Conservation (phyloP, 768 basidiomycete genomes). For the Chalciporus chontae region DNA sequence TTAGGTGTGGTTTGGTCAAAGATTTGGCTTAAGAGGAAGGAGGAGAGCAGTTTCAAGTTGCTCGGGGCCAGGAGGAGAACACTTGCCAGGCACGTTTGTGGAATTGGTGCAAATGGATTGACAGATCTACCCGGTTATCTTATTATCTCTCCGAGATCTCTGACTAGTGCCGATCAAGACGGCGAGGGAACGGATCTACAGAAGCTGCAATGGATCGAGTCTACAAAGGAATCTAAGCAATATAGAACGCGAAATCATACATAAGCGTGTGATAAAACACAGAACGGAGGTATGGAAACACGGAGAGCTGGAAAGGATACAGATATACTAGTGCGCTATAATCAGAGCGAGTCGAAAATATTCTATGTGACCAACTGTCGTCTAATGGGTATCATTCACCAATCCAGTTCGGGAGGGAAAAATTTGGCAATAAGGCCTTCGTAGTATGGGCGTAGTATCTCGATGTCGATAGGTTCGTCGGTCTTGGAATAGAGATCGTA, state of each 20-base stretch:
- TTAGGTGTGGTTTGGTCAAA: neutral
- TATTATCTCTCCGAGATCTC: conserved; percentile 21
- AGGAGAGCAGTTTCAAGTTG: neutral
- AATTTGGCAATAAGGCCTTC: conserved; percentile 77
- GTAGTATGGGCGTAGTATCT: conserved; percentile 78
- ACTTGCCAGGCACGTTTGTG: conserved; percentile 15
- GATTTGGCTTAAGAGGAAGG: neutral
- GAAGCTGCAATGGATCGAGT: neutral
- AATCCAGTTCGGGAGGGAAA: conserved; percentile 79
- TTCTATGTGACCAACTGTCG: conserved; percentile 7
- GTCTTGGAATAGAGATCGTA: conserved; percentile 93
- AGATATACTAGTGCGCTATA: conserved; percentile 5
- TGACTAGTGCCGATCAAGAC: neutral
- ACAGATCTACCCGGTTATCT: conserved; percentile 6
- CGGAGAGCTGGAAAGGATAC: neutral
- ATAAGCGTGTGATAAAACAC: conserved; percentile 13
- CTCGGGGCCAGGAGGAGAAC: neutral
- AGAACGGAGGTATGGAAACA: neutral
- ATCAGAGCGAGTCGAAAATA: neutral
- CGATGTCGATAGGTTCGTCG: conserved; percentile 61
- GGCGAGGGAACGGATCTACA: neutral
- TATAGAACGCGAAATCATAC: conserved; percentile 2
- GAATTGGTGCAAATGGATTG: neutral
- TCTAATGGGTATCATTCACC: conserved; percentile 46
- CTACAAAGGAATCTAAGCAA: conserved; percentile 5